These are phyloP conservation scores for Aspergillus novofumigatus DNA, from an alignment of 2,329 filamentous ascomycete species.

Conservation along the genomic window DNA sequence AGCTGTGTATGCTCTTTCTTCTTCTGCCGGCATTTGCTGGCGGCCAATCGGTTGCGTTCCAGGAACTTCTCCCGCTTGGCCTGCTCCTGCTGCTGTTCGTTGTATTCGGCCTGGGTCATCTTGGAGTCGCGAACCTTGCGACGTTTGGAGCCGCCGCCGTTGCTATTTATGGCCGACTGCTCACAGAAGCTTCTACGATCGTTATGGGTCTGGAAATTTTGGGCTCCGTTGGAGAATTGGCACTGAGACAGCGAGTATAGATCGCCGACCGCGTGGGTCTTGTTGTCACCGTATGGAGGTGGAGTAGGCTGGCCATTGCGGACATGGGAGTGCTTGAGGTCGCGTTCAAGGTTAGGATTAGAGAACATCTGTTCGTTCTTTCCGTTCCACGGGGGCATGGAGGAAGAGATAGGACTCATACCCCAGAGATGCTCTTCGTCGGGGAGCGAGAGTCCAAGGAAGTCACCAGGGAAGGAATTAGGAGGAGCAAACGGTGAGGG, in stretches of 20 bases:
- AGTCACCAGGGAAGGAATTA: slow-evolving; percentile 23
- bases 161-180: slow-evolving; percentile 15
- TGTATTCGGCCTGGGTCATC: slow-evolving; percentile 15
- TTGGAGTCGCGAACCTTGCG: slow-evolving; percentile 13
- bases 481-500: slow-evolving; percentile 4
- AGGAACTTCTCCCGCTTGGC: slow-evolving; percentile 49
- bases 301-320: slow-evolving; percentile 37
- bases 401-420: slow-evolving; percentile 27
- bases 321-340: slow-evolving; percentile 33
- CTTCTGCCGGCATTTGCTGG: slow-evolving; percentile 60
- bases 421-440: slow-evolving; percentile 31
- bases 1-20: slow-evolving; percentile 55
- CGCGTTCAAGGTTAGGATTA: slow-evolving; percentile 25
- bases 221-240: slow-evolving; percentile 2
- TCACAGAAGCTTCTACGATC: slow-evolving; percentile 9
- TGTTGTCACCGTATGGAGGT: slow-evolving; percentile 30
- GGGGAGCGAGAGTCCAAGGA: slow-evolving; percentile 25
- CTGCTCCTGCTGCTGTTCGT: slow-evolving; percentile 26
- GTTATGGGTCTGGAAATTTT: not conserved
- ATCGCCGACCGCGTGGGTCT: not conserved
- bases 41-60: slow-evolving; percentile 57
- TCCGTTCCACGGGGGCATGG: slow-evolving; percentile 22
- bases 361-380: slow-evolving; percentile 24
- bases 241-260: slow-evolving; percentile 5
- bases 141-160: slow-evolving; percentile 16